These are phyloP conservation scores for Penicillium goetzii DNA, from an alignment of 495 filamentous ascomycete species.

Conservation along the genomic window DNA sequence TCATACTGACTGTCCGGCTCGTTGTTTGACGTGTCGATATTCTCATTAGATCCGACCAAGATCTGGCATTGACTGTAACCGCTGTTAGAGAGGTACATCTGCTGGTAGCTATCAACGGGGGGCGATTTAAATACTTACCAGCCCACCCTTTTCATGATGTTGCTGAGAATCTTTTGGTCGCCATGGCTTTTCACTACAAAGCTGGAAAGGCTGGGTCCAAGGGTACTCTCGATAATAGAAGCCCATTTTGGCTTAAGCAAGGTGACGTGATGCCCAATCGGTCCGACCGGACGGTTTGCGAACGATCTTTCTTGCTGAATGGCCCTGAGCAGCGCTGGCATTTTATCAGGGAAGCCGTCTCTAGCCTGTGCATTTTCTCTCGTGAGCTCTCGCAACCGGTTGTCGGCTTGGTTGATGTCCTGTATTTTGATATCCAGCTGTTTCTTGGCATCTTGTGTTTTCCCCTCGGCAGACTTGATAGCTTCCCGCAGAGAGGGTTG, in stretches of 20 bases:
- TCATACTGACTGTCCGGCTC: slow-evolving; percentile 75
- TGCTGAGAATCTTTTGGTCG: slow-evolving; percentile 65
- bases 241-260: slow-evolving; percentile 83
- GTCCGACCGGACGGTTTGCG: slow-evolving; percentile 74
- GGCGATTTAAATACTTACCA: slow-evolving; percentile 44
- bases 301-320: slow-evolving; percentile 73
- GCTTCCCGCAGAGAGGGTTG: slow-evolving; percentile 35
- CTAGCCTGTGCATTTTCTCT: slow-evolving; percentile 56
- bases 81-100: slow-evolving; percentile 24
- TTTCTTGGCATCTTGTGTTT: slow-evolving; percentile 28
- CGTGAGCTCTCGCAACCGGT: slow-evolving; percentile 49
- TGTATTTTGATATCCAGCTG: slow-evolving; percentile 37
- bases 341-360: slow-evolving; percentile 60
- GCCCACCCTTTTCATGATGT: slow-evolving; percentile 62
- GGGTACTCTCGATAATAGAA: slow-evolving; percentile 72
- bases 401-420: slow-evolving; percentile 51
- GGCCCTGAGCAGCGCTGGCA: slow-evolving; percentile 64
- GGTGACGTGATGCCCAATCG: slow-evolving; percentile 75
- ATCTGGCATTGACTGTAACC: slow-evolving; percentile 57
- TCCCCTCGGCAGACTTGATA: slow-evolving; percentile 40
- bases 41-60: slow-evolving; percentile 63
- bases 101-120: neutral
- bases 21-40: slow-evolving; percentile 63
- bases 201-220: slow-evolving; percentile 65
- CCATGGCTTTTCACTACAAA: slow-evolving; percentile 80